Conservation (phyloP, 768 basidiomycete species). For the Boletus reticulatus region DNA sequence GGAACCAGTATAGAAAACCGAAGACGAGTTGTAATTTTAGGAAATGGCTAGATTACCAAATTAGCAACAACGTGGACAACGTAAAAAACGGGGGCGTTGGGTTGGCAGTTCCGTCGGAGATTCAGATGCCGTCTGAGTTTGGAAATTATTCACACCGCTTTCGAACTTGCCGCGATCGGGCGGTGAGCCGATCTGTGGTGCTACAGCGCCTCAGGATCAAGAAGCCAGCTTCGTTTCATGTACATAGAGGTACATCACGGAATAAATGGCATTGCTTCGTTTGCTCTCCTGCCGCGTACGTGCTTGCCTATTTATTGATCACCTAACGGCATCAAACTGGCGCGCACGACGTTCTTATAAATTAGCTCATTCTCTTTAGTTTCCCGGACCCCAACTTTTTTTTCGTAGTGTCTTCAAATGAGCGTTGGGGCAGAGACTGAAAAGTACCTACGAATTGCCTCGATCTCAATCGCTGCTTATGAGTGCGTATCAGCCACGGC, state of each 20-base stretch:
- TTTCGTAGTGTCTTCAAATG: conserved; percentile 5
- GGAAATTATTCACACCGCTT: neutral
- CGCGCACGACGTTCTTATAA: conserved; percentile 15
- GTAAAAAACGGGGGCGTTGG: neutral
- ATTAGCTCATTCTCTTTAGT: conserved; percentile 3
- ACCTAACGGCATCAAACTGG: conserved; percentile 19
- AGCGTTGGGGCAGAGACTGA: conserved; percentile 24
- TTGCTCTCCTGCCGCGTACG: conserved; percentile 1
- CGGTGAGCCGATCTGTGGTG: too few relatives aligned
- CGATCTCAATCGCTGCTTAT: conserved; percentile 37
- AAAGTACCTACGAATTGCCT: conserved; percentile 34
- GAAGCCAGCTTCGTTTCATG: conserved; percentile 4
- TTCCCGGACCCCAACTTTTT: neutral
- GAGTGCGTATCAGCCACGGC: conserved; percentile 27
- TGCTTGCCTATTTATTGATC: neutral
- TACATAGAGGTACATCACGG: neutral
- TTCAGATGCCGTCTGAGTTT: neutral
- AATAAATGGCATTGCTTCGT: neutral
- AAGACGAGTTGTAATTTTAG: neutral
- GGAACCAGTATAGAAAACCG: conserved; percentile 3
- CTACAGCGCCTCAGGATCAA: too few relatives aligned
- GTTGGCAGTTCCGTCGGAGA: neutral
- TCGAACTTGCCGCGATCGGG: too few relatives aligned
- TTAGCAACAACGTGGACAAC: neutral
- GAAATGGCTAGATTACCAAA: neutral